phyloP scores from a whole-genome alignment of 192 early-diverging fungal genomes.

The Gonapodya prolifera region DNA sequence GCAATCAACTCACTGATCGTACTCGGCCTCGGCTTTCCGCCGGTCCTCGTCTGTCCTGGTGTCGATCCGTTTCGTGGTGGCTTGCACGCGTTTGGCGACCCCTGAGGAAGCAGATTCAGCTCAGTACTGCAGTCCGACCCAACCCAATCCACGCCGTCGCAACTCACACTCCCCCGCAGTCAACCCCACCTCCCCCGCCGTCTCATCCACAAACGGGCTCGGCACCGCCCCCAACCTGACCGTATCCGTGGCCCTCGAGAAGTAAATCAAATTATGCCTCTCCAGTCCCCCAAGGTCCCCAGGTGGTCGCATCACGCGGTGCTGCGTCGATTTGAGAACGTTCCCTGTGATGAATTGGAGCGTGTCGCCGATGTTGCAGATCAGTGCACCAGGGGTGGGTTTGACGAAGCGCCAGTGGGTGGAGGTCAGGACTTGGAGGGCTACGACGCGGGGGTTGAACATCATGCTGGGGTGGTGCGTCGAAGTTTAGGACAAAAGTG shows the following conservation, averaged over 20 bases:
- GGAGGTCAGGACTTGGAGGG: not conserved
- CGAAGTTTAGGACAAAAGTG: too few species aligned
- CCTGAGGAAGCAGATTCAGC: too few species aligned
- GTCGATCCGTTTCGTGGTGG: too few species aligned
- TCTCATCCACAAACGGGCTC: not conserved
- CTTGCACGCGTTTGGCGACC: too few species aligned
- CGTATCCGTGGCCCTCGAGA: not conserved
- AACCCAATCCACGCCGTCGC: too few species aligned
- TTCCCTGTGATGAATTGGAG: not conserved
- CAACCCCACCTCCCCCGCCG: too few species aligned
- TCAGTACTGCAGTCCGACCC: too few species aligned
- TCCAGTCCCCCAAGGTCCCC: not conserved
- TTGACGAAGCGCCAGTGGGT: not conserved
- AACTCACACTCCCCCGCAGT: too few species aligned
- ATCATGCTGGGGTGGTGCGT: not conserved
- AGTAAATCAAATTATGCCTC: not conserved
- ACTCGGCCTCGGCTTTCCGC: too few species aligned
- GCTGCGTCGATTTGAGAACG: not conserved
- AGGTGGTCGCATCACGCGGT: not conserved
- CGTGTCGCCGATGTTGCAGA: not conserved
- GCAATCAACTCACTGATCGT: too few species aligned
- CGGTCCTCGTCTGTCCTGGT: too few species aligned
- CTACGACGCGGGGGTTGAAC: not conserved
- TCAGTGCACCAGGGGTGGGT: not conserved
- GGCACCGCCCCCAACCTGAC: not conserved